Conservation (phyloP, 345 rosid species). For the Hibiscus syriacus region DNA sequence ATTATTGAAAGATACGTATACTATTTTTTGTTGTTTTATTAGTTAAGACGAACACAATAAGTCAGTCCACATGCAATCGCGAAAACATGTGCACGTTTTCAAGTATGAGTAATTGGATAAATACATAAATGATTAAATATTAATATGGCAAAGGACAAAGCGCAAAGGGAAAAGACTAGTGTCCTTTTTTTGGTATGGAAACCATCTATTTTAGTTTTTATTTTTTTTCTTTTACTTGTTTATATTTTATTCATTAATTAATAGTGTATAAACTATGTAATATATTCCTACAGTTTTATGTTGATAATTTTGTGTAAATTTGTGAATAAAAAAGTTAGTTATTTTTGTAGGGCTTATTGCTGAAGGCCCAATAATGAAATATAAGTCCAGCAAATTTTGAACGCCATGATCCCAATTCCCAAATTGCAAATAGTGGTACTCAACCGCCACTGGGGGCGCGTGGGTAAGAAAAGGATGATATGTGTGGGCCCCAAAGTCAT, state of each 20-base stretch:
- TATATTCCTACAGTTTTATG: background rate
- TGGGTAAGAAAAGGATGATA: background rate
- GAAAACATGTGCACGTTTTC: background rate
- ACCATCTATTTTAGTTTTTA: too few relatives aligned
- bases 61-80: background rate
- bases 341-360: background rate
- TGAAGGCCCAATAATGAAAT: background rate
- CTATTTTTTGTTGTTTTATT: background rate
- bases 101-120: background rate
- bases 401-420: background rate
- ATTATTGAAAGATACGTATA: background rate
- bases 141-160: background rate
- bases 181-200: background rate
- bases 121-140: background rate
- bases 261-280: background rate
- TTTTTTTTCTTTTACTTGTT: too few relatives aligned
- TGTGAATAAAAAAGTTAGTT: background rate
- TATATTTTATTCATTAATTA: too few relatives aligned
- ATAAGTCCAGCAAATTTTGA: background rate
- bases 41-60: background rate
- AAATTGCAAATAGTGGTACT: background rate
- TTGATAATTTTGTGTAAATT: background rate
- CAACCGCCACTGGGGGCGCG: slow-evolving; percentile 1
- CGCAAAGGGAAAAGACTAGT: background rate
- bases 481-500: background rate